Evolutionary conservation across 441 rosid species (phyloP).

Genomic region (Capsella rubella): DNA sequence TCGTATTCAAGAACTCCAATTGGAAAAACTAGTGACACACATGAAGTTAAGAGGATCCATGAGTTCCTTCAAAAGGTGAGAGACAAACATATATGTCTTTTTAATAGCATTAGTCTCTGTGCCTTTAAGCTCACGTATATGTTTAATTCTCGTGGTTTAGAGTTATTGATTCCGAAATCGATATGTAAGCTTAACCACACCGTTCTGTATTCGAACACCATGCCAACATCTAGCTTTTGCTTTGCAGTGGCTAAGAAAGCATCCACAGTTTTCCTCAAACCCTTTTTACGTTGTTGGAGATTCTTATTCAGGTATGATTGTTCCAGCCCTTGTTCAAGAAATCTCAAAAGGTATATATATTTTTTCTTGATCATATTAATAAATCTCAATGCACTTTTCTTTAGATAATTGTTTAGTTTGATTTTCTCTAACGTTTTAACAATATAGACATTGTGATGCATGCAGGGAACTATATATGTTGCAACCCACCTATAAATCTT

Average conservation of each 20-base stretch:
- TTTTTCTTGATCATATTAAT: neutral
- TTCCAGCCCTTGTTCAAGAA: constrained; percentile 46
- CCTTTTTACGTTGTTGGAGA: constrained; percentile 43
- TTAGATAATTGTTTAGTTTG: neutral
- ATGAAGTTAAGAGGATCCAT: constrained; percentile 19
- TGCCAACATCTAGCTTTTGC: neutral
- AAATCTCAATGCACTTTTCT: neutral
- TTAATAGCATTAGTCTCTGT: neutral
- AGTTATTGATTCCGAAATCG: too few species aligned
- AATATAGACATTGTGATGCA: neutral
- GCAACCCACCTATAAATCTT: constrained; percentile 46
- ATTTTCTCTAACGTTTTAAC: neutral
- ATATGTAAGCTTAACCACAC: too few species aligned
- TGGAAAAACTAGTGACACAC: constrained; percentile 39
- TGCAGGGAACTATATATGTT: constrained; percentile 34
- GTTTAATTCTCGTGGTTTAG: too few species aligned
- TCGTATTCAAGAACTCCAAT: constrained; percentile 44
- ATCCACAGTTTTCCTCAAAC: constrained; percentile 41
- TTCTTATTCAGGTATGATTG: constrained; percentile 49
- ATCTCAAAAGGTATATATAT: constrained; percentile 45
- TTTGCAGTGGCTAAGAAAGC: constrained; percentile 48
- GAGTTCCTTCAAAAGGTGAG: constrained; percentile 48
- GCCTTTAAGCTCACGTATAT: neutral
- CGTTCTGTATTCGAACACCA: too few species aligned
- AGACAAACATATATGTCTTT: neutral